Evolutionary conservation across 2,329 filamentous ascomycete genomes (phyloP).

Genomic region (Microcyclospora pomicola): DNA sequence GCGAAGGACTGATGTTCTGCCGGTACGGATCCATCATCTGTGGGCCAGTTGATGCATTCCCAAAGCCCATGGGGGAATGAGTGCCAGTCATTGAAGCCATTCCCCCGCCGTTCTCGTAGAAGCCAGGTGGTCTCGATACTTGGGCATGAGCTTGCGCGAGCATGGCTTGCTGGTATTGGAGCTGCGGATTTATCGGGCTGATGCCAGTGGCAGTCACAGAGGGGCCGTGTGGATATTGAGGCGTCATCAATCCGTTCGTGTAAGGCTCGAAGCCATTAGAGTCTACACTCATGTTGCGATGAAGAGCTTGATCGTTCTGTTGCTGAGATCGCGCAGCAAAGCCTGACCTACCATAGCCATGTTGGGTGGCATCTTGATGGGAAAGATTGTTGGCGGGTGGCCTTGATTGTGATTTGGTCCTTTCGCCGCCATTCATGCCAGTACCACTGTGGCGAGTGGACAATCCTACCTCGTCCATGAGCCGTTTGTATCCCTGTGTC

Average conservation of each 20-base stretch:
- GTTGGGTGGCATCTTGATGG: conserved; percentile 20
- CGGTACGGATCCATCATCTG: conserved; percentile 29
- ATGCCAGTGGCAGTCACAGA: conserved; percentile 23
- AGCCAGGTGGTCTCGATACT: conserved; percentile 24
- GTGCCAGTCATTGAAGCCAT: conserved; percentile 8
- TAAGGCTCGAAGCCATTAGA: conserved; percentile 35
- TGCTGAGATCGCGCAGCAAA: conserved; percentile 18
- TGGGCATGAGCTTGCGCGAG: conserved; percentile 28
- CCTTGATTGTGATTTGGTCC: conserved; percentile 22
- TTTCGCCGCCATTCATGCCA: conserved; percentile 19
- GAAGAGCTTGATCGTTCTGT: conserved; percentile 19
- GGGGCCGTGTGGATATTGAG: conserved; percentile 24
- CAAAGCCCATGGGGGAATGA: conserved; percentile 13
- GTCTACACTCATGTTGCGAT: conserved; percentile 36
- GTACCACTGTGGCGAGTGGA: conserved; percentile 41
- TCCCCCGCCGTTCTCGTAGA: conserved; percentile 14
- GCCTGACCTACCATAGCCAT: conserved; percentile 23
- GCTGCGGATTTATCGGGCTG: conserved; percentile 29
- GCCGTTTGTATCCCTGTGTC: conserved; percentile 88
- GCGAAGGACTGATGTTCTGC: conserved; percentile 24
- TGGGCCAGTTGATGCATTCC: conserved; percentile 13
- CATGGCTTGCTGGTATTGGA: conserved; percentile 45
- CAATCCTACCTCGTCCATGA: conserved; percentile 96
- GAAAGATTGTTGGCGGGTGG: conserved; percentile 20
- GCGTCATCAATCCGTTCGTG: conserved; percentile 23